Base-by-base conservation (phyloP, 176 grass and related monocot genomes). In the Zizania latifolia region DNA sequence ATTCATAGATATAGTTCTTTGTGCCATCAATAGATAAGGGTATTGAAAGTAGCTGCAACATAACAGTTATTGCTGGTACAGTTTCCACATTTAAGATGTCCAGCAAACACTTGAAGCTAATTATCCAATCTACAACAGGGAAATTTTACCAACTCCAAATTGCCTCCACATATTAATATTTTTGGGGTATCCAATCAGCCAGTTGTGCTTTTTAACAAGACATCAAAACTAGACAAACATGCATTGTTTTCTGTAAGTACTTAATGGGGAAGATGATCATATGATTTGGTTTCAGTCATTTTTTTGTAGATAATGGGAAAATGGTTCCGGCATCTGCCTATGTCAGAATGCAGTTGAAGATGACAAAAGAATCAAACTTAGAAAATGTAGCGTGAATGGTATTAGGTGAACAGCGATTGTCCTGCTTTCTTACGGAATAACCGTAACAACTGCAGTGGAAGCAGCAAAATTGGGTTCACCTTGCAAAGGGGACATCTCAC, bases 401-500 rank as follows among this genome's bases (percentile, higher is more conserved):
- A 17, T 11, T 15, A 41, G 32, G 56, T 4, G 29, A 55, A 55
- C 10, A 68, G 5, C 40, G 27, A 13, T 62, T 40, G 4, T 5
- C 36, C 64, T 21, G 17, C 13, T 15, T 6, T 4, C 4, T 43
- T 68, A 4, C 17, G 10, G 23, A 15, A 38, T 44, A 40, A 23
- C 34, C 39, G 11, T 39, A 56, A 5, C 16, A 31, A 2, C 27
- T 32, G 72, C 26, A 44, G 32, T 3, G 38, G 62, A 64, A 55
- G 16, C 16, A 78, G 1, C 19, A 29, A 23, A 70, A 37, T 13
- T 5, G 23, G 19, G 14, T 17, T 82, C 28, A 93, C 87, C 91
- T 93, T 93, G 81, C 91, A 93, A 30, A 93, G 87, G 6, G 91
- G 91, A 19, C 91, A 90, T 79, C 36, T 81, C 41, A 93, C 82